Percentiles rank a stretch among this genome's conserved stretches.
phyloP scores from a whole-genome alignment of 2,329 filamentous ascomycete genomes.

The Davidsoniella australis region DNA sequence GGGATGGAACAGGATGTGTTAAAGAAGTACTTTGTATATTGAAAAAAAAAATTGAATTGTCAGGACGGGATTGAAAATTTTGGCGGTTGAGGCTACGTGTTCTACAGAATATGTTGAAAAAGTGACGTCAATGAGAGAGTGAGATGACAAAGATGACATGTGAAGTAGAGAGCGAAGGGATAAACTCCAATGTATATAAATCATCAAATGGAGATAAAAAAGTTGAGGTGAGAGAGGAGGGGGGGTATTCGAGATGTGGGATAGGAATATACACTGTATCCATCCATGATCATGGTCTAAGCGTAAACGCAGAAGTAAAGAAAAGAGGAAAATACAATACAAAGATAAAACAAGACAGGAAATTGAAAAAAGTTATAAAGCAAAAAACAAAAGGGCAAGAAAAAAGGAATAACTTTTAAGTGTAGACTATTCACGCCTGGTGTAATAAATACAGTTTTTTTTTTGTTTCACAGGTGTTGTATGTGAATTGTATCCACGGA shows the following conservation, averaged over 20 bases:
- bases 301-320: background rate
- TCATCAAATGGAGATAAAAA: background rate
- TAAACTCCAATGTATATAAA: too few species aligned
- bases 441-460: background rate
- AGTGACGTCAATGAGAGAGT: too few species aligned
- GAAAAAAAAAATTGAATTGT: too few species aligned
- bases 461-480: too few species aligned
- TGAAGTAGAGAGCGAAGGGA: too few species aligned
- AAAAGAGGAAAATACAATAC: background rate
- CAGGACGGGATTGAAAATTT: too few species aligned
- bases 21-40: too few species aligned
- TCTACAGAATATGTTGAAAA: too few species aligned
- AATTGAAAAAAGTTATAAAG: background rate
- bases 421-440: background rate
- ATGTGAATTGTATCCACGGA: background rate
- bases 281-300: background rate
- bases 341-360: conserved; percentile 7
- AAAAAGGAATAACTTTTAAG: conserved; percentile 1
- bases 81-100: too few species aligned
- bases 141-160: too few species aligned
- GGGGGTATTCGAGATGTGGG: background rate
- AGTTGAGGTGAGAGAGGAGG: background rate
- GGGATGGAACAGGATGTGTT: too few species aligned
- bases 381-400: background rate
- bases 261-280: background rate